These are phyloP conservation scores for Puya raimondii DNA, from an alignment of 176 grass and related monocot species.

Conservation along the genomic window DNA sequence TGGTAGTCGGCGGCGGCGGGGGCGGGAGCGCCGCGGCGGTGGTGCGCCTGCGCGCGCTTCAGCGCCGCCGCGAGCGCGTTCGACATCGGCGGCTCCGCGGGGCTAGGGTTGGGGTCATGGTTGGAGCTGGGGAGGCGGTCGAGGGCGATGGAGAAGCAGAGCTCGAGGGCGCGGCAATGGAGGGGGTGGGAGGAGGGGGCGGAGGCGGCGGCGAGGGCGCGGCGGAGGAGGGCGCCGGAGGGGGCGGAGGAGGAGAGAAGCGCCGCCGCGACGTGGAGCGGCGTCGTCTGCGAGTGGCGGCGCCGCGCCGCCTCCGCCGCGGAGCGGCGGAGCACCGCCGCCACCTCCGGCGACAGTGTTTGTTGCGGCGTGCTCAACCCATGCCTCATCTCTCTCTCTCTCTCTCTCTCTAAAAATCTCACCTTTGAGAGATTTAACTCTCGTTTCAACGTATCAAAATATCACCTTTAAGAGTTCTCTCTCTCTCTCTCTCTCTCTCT, in stretches of 20 bases:
- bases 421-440: neutral
- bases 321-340: constrained; percentile 52
- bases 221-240: constrained; percentile 49
- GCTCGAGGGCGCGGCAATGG: constrained; percentile 79
- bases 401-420: neutral
- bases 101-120: neutral
- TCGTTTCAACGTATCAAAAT: neutral
- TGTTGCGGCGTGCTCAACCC: constrained; percentile 93
- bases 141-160: constrained; percentile 85
- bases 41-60: constrained; percentile 84
- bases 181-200: constrained; percentile 37
- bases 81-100: constrained; percentile 40
- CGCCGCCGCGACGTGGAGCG: constrained; percentile 78
- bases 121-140: constrained; percentile 41
- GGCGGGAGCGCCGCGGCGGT: constrained; percentile 64
- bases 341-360: constrained; percentile 77
- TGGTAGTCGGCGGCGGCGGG: constrained; percentile 14
- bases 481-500: neutral
- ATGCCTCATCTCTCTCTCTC: constrained; percentile 51
- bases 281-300: constrained; percentile 64
- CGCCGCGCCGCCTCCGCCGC: constrained; percentile 60
- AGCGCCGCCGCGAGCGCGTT: constrained; percentile 82
- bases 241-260: constrained; percentile 49
- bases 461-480: neutral
- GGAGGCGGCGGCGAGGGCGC: constrained; percentile 41